Evolutionary conservation across 116 monocot genomes (phyloP).

Genomic region (Posidonia oceanica): DNA sequence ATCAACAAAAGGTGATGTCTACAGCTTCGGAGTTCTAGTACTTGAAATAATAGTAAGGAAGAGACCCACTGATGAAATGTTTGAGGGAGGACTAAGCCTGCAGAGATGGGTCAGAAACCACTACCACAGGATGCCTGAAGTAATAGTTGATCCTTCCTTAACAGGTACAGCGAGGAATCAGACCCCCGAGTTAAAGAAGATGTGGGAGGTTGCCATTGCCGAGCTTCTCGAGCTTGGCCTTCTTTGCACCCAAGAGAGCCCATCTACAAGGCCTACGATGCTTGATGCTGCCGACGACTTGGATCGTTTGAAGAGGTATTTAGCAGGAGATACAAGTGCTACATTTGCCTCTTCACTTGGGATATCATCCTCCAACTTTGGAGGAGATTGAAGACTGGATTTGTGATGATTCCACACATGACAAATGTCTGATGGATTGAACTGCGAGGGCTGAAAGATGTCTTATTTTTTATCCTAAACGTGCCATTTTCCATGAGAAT

Average conservation of each 20-base stretch:
- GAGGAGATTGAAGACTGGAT: conserved; percentile 17
- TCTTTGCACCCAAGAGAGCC: conserved; percentile 39
- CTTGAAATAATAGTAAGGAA: conserved; percentile 39
- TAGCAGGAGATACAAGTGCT: conserved; percentile 31
- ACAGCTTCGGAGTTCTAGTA: conserved; percentile 56
- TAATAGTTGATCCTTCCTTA: conserved; percentile 25
- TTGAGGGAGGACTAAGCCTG: conserved; percentile 26
- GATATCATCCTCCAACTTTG: conserved; percentile 28
- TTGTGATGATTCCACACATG: too few relatives aligned
- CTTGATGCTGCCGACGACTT: conserved; percentile 50
- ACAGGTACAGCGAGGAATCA: conserved; percentile 14
- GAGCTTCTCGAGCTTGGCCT: conserved; percentile 51
- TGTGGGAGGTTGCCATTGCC: conserved; percentile 32
- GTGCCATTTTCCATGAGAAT: too few relatives aligned
- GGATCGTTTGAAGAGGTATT: conserved; percentile 37
- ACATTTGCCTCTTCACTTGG: conserved; percentile 37
- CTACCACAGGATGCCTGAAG: conserved; percentile 18
- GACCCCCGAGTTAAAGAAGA: conserved; percentile 25
- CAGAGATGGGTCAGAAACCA: conserved; percentile 41
- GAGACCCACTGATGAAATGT: conserved; percentile 50
- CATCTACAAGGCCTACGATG: conserved; percentile 49
- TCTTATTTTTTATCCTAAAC: too few relatives aligned
- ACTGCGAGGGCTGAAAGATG: too few relatives aligned
- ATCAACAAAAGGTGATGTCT: conserved; percentile 53
- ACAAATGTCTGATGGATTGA: too few relatives aligned